These are phyloP conservation scores for Plantago coronopus DNA, from an alignment of 305 asterid genomes.

Conservation along the genomic window DNA sequence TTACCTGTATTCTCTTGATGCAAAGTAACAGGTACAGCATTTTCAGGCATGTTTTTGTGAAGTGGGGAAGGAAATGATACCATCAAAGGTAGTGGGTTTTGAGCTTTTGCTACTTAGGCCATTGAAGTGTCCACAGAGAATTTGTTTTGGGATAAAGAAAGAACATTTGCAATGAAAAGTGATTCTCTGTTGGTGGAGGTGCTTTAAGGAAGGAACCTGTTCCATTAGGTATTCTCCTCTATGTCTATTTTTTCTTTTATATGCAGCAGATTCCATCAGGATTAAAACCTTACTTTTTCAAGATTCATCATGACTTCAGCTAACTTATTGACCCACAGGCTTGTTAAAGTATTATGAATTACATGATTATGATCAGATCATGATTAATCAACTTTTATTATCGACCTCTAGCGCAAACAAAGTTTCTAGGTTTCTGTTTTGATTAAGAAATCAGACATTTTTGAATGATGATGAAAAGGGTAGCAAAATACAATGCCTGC, in stretches of 20 bases:
- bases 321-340: constrained; percentile 28
- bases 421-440: not conserved
- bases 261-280: constrained; percentile 37
- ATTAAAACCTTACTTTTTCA: constrained; percentile 26
- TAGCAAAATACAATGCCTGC: not conserved
- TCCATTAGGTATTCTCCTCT: constrained; percentile 35
- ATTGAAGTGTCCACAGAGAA: constrained; percentile 23
- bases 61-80: constrained; percentile 50
- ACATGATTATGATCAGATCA: constrained; percentile 24
- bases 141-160: constrained; percentile 31
- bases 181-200: constrained; percentile 55
- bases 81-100: constrained; percentile 20
- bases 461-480: constrained; percentile 17
- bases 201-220: constrained; percentile 56
- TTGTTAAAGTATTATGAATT: constrained; percentile 12
- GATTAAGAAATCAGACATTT: constrained; percentile 15
- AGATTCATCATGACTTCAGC: constrained; percentile 29
- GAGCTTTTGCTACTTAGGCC: constrained; percentile 21
- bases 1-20: not conserved
- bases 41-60: constrained; percentile 26
- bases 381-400: not conserved
- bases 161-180: constrained; percentile 43
- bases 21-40: constrained; percentile 17
- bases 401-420: too few relatives aligned
- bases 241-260: constrained; percentile 29